Conservation (phyloP, 345 rosid genomes). For the Citrus sp. region DNA sequence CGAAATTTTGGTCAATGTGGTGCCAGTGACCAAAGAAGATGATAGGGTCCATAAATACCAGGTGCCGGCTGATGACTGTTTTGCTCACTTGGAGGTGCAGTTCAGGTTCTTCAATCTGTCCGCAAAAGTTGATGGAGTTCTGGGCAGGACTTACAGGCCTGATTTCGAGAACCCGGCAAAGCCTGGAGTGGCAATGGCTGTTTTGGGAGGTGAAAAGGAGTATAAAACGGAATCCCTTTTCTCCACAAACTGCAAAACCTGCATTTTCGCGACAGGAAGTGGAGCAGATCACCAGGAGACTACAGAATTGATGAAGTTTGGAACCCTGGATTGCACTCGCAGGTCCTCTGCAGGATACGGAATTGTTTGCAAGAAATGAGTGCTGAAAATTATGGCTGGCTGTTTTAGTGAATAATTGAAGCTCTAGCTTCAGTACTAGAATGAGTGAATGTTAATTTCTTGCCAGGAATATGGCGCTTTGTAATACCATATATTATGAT, state of each 20-base stretch:
- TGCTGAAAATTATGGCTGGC: not conserved
- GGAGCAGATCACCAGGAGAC: not conserved
- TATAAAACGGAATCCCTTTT: not conserved
- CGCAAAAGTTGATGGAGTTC: slow-evolving; percentile 15
- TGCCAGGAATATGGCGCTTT: not conserved
- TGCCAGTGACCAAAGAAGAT: slow-evolving; percentile 26
- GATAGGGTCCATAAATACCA: slow-evolving; percentile 15
- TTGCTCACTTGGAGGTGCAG: slow-evolving; percentile 17
- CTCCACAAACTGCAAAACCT: slow-evolving; percentile 13
- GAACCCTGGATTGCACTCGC: slow-evolving; percentile 23
- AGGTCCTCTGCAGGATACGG: slow-evolving; percentile 25
- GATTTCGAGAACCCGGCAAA: slow-evolving; percentile 21
- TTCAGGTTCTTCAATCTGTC: slow-evolving; percentile 21
- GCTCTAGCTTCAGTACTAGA: slow-evolving; percentile 1
- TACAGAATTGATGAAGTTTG: not conserved
- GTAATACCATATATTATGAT: not conserved
- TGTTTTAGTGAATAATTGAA: not conserved
- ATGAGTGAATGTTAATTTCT: not conserved
- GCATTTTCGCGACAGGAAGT: not conserved
- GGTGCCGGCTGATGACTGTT: slow-evolving; percentile 12
- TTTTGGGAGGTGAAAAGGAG: slow-evolving; percentile 22
- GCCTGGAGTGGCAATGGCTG: slow-evolving; percentile 20
- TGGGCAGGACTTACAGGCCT: slow-evolving; percentile 16
- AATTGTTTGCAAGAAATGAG: slow-evolving; percentile 26
- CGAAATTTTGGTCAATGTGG: slow-evolving; percentile 19